Conservation (phyloP, 306 rosid genomes). For the Albizia julibrissin region DNA sequence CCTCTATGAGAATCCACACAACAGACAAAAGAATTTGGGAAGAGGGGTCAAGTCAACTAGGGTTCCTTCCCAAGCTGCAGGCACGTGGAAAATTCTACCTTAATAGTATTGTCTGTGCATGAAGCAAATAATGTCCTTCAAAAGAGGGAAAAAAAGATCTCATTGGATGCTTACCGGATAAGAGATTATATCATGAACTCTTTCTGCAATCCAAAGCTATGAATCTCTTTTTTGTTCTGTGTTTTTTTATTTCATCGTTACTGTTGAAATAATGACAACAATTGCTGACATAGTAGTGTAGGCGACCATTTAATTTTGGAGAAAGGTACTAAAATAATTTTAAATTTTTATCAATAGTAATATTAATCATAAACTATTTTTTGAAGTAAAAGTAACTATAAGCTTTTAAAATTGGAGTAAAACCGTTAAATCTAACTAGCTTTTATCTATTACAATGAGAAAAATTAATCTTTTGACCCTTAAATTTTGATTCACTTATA, state of each 20-base stretch:
- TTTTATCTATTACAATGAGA: too few relatives aligned
- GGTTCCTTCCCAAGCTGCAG: conserved; percentile 28
- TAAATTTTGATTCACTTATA: too few relatives aligned
- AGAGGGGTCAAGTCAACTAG: conserved; percentile 26
- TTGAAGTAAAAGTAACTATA: too few relatives aligned
- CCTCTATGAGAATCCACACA: conserved; percentile 9
- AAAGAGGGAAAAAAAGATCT: conserved; percentile 32
- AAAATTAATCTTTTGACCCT: too few relatives aligned
- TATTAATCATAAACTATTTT: too few relatives aligned
- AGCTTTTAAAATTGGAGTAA: too few relatives aligned
- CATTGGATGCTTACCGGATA: conserved; percentile 32
- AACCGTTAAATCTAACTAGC: too few relatives aligned
- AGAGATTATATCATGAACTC: conserved; percentile 18
- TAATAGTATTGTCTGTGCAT: conserved; percentile 19
- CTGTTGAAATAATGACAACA: neutral
- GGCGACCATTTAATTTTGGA: neutral
- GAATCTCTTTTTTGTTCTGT: conserved; percentile 8
- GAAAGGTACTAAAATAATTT: too few relatives aligned
- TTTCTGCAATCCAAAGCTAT: conserved; percentile 8
- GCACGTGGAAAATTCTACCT: conserved; percentile 55
- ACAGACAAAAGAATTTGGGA: conserved; percentile 13
- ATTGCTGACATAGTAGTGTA: neutral
- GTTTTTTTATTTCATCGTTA: neutral
- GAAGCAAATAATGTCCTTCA: conserved; percentile 12
- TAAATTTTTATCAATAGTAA: too few relatives aligned